Conservation (phyloP, 805 yeast genomes). For the Candida dendrica region DNA sequence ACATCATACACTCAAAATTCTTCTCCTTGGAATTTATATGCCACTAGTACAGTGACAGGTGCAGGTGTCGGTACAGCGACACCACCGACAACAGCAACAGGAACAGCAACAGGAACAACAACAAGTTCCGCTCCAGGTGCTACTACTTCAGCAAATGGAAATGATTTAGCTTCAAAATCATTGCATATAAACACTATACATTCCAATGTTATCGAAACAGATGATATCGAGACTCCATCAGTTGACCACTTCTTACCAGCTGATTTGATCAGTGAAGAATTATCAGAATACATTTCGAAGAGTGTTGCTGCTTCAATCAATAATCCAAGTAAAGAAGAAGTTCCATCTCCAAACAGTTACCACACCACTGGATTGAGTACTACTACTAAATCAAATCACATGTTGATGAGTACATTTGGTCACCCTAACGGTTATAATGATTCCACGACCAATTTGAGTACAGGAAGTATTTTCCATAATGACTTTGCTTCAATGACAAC, state of each 20-base stretch:
- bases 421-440: conserved; percentile 3
- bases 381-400: too few relatives aligned
- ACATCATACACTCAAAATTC: too few relatives aligned
- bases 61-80: too few relatives aligned
- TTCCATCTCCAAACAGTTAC: conserved; percentile 6
- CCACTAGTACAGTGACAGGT: too few relatives aligned
- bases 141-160: too few relatives aligned
- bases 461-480: conserved; percentile 12
- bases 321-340: conserved; percentile 2
- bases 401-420: too few relatives aligned
- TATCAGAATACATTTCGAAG: conserved; percentile 6
- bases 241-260: conserved; percentile 30
- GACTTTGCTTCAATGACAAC: conserved; percentile 11
- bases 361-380: too few relatives aligned
- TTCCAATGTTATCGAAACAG: conserved; percentile 10
- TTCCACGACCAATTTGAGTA: conserved; percentile 9
- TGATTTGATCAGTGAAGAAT: conserved; percentile 21
- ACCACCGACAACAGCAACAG: too few relatives aligned
- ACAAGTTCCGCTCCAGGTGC: conserved; percentile 2
- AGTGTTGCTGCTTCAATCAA: not conserved
- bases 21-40: conserved; percentile 1
- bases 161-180: not conserved
- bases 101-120: not conserved
- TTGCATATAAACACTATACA: conserved; percentile 8
- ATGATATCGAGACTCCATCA: conserved; percentile 24